Evolutionary conservation across 2,329 filamentous ascomycete genomes (phyloP).

Genomic region (Penicillium fuscoglaucum): DNA sequence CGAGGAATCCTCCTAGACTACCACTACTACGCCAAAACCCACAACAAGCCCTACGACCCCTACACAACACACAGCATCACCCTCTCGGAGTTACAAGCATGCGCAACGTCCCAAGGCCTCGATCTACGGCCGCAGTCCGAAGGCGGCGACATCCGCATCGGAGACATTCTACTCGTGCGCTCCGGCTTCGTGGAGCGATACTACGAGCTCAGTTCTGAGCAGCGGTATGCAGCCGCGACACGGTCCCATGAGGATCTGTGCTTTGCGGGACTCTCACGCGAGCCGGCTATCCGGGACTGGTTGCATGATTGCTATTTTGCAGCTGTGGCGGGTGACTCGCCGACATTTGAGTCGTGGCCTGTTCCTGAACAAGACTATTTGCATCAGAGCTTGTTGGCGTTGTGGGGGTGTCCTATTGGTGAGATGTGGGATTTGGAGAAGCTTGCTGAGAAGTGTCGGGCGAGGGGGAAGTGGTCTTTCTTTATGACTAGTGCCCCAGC

Average conservation of each 20-base stretch:
- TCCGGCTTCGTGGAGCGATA: slow-evolving; percentile 64
- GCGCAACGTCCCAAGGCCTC: slow-evolving; percentile 60
- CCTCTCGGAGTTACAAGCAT: slow-evolving; percentile 56
- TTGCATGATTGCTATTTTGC: slow-evolving; percentile 69
- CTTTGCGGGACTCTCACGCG: slow-evolving; percentile 55
- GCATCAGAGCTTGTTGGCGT: slow-evolving; percentile 44
- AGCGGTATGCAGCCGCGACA: slow-evolving; percentile 34
- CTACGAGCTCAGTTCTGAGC: slow-evolving; percentile 45
- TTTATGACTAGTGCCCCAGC: slow-evolving; percentile 47
- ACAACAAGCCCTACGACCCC: slow-evolving; percentile 54
- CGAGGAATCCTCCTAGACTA: slow-evolving; percentile 48
- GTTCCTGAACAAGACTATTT: slow-evolving; percentile 41
- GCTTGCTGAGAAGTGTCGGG: slow-evolving; percentile 37
- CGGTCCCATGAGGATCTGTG: slow-evolving; percentile 41
- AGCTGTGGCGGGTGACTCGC: slow-evolving; percentile 63
- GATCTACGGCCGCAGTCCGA: slow-evolving; percentile 58
- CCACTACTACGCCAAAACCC: slow-evolving; percentile 50
- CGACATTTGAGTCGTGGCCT: slow-evolving; percentile 65
- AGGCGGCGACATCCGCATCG: slow-evolving; percentile 57
- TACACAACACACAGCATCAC: slow-evolving; percentile 57
- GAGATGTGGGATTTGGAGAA: slow-evolving; percentile 50
- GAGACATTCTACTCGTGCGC: slow-evolving; percentile 67
- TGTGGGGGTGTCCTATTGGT: slow-evolving; percentile 49
- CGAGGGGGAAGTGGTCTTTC: slow-evolving; percentile 41
- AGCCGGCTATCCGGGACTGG: slow-evolving; percentile 62